Evolutionary conservation across 2,329 filamentous ascomycete species (phyloP).

Genomic region (Colletotrichum tofieldiae): DNA sequence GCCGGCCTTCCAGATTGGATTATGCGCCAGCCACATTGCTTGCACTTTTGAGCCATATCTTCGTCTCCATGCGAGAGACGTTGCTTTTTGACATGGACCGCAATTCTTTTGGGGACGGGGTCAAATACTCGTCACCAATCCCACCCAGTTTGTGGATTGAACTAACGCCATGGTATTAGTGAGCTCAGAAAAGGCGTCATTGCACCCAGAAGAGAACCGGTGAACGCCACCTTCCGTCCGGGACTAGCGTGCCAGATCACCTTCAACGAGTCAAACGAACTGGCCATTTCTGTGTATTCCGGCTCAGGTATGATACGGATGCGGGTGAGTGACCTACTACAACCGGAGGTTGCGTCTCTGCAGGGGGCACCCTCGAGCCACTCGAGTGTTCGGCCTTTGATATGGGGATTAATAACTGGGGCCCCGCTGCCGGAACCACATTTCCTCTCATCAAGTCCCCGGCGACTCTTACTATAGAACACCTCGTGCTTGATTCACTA

Average conservation of each 20-base stretch:
- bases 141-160: neutral
- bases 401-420: slow-evolving; percentile 24
- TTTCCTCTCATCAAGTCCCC: slow-evolving; percentile 24
- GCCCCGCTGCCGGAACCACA: slow-evolving; percentile 39
- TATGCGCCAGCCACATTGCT: neutral
- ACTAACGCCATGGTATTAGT: slow-evolving; percentile 11
- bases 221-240: slow-evolving; percentile 17
- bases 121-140: neutral
- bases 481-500: slow-evolving; percentile 24
- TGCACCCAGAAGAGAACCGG: slow-evolving; percentile 5
- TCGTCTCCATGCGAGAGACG: neutral
- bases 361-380: slow-evolving; percentile 19
- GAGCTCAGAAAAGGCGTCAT: slow-evolving; percentile 18
- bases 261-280: slow-evolving; percentile 2
- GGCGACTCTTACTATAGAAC: neutral
- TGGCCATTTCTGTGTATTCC: neutral
- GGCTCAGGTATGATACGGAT: neutral
- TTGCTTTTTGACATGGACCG: neutral
- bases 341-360: neutral
- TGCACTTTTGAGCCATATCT: neutral
- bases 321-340: neutral
- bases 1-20: slow-evolving; percentile 1
- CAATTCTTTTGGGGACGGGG: neutral
- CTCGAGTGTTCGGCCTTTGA: slow-evolving; percentile 1
- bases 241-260: neutral